These are phyloP conservation scores for Eucalyptus tenuipes DNA, from an alignment of 345 rosid genomes.

Conservation along the genomic window DNA sequence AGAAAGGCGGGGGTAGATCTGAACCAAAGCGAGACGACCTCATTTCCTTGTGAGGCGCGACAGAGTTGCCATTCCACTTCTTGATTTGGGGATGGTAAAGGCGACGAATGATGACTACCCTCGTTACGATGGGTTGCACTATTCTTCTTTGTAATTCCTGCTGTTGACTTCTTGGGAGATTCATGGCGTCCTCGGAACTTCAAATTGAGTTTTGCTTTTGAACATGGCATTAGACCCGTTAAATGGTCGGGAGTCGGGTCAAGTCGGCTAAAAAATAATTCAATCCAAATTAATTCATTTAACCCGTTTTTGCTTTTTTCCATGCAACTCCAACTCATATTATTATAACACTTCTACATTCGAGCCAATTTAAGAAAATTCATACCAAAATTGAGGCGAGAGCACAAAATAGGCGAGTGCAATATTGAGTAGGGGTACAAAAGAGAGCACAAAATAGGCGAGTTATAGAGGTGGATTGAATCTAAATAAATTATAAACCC, in stretches of 20 bases:
- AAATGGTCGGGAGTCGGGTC: too few species aligned
- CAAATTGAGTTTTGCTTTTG: background rate
- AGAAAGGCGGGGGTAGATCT: constrained; percentile 34
- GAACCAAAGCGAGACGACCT: constrained; percentile 63
- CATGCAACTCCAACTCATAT: too few species aligned
- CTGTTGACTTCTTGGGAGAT: background rate
- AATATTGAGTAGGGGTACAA: background rate
- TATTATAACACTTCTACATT: too few species aligned
- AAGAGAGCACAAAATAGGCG: too few species aligned
- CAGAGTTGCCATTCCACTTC: background rate
- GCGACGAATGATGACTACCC: background rate
- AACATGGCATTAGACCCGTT: background rate
- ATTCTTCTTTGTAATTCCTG: background rate
- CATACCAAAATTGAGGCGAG: background rate
- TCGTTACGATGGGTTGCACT: background rate
- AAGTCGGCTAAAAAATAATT: background rate
- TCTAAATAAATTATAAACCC: background rate
- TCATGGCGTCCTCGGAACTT: background rate
- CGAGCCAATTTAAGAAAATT: too few species aligned
- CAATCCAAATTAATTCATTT: too few species aligned
- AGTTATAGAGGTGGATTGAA: background rate
- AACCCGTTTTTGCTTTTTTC: too few species aligned
- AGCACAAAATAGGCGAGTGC: background rate
- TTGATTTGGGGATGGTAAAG: background rate
- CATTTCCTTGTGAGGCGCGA: constrained; percentile 31